phyloP scores from a whole-genome alignment of 371 early-diverging fungal species.

The Aphelidium insulamus region DNA sequence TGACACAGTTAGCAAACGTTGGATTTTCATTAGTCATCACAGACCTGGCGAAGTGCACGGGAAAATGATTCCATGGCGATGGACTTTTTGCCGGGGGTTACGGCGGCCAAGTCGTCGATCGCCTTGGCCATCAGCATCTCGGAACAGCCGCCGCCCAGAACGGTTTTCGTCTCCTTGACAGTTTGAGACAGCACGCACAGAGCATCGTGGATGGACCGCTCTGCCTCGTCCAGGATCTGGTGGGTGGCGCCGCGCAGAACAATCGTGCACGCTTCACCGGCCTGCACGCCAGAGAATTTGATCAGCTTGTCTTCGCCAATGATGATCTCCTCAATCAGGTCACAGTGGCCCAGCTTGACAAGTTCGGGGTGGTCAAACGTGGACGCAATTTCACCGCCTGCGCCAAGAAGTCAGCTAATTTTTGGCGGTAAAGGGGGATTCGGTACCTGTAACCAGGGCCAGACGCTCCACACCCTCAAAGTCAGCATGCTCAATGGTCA shows the following conservation, averaged over 20 bases:
- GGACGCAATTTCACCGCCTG: constrained; percentile 89
- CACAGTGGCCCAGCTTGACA: constrained; percentile 84
- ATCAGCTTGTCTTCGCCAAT: constrained; percentile 93
- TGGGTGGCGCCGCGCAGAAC: constrained; percentile 94
- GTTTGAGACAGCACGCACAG: constrained; percentile 93
- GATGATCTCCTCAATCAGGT: constrained; percentile 86
- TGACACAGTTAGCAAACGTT: constrained; percentile 3
- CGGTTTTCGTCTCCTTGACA: constrained; percentile 81
- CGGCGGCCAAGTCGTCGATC: constrained; percentile 77
- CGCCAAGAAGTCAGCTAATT: constrained; percentile 1
- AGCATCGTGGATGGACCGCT: constrained; percentile 97
- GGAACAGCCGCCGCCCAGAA: constrained; percentile 92
- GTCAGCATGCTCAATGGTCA: constrained; percentile 98
- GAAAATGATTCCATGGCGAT: constrained; percentile 93
- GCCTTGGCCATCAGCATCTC: constrained; percentile 96
- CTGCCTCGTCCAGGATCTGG: constrained; percentile 97
- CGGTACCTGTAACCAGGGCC: constrained; percentile 66
- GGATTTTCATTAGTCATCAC: no score
- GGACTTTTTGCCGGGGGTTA: constrained; percentile 85
- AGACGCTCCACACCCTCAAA: constrained; percentile 98
- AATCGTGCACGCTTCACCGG: constrained; percentile 94
- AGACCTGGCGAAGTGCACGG: constrained; percentile 70
- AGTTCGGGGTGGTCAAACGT: constrained; percentile 97
- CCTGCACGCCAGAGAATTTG: constrained; percentile 91
- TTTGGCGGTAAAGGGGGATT: neutral